Base-by-base conservation (phyloP, 2,329 filamentous ascomycete species). In the Fusarium oligoseptatum region DNA sequence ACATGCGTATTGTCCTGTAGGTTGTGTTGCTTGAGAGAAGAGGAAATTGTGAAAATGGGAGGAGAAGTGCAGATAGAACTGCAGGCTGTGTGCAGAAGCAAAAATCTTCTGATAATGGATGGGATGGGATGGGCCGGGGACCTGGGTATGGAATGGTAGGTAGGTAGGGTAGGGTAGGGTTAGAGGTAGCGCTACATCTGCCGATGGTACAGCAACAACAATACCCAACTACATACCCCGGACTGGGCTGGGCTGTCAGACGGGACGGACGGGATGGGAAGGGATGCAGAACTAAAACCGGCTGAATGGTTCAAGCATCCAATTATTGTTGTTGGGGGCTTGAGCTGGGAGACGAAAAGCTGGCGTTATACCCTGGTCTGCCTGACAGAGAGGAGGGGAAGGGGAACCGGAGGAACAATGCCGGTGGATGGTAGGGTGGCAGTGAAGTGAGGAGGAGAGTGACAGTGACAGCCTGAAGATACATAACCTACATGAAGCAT, bases 301-400 rank as follows among this genome's bases (percentile, higher is more conserved):
- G 48, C 48, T 52, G 48, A 52, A 52, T 52, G 48, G 48, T 52
- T 52, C 48, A 29, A 52, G 17, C 48, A 52, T 52, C 48, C 48
- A 52, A 52, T 52, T 52, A 12, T 12, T 12, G 48, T 8, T 52
- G 48, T 8, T 29, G 27, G 24, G 39, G 43, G 43, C 43, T 48
- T 48, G 43, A 48, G 48, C 24, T 52, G 48, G 15, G 14, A 50
- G 48, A 52, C 48, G 20, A 52, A 17, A 52, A 52, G 24, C 24
- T 52, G 48, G 27, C 48, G 48, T 32, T 52, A 12, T 52, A 32
- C 48, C 48, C 48, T 32, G 24, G 43, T 22, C 27, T 29, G 27
- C 27, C 27, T 29, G 27, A 29, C 27, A 29, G 27, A 17, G 29
- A n/a, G 24, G 29, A 32, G 29, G 29, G 29, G 29, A 32, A 52